Percentiles rank a stretch among this genome's conserved stretches.
Evolutionary conservation across 2,329 filamentous ascomycete genomes (phyloP).

Genomic region (Epichloe gansuensis): DNA sequence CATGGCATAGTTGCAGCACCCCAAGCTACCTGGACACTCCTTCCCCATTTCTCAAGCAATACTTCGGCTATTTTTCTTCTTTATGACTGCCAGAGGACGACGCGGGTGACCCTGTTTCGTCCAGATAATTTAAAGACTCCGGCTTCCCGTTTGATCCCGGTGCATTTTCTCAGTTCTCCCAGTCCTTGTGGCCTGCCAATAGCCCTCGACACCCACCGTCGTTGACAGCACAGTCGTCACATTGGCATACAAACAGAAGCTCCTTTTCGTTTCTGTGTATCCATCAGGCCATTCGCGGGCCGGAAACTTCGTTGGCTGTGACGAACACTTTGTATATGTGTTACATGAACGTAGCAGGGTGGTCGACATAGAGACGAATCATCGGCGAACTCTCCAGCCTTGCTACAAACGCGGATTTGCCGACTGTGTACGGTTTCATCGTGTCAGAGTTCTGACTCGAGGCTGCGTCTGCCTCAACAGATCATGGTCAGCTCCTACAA

Average conservation of each 20-base stretch:
- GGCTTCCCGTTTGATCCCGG: neutral
- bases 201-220: neutral
- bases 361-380: neutral
- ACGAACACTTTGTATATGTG: conserved; percentile 1
- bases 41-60: neutral
- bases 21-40: conserved; percentile 1
- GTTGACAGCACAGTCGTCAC: neutral
- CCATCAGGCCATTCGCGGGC: neutral
- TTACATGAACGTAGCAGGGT: conserved; percentile 1
- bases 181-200: neutral
- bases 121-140: neutral
- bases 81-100: neutral
- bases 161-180: neutral
- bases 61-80: conserved; percentile 4
- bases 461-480: neutral
- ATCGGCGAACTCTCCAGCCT: neutral
- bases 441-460: neutral
- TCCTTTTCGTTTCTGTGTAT: conserved; percentile 2
- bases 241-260: neutral
- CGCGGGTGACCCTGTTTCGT: neutral
- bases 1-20: conserved; percentile 4
- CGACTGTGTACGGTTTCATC: neutral
- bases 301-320: conserved; percentile 1
- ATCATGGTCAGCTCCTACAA: conserved; percentile 5
- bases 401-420: neutral